These are phyloP conservation scores for Mucor indicus DNA, from an alignment of 371 early-diverging fungal genomes.

Conservation along the genomic window DNA sequence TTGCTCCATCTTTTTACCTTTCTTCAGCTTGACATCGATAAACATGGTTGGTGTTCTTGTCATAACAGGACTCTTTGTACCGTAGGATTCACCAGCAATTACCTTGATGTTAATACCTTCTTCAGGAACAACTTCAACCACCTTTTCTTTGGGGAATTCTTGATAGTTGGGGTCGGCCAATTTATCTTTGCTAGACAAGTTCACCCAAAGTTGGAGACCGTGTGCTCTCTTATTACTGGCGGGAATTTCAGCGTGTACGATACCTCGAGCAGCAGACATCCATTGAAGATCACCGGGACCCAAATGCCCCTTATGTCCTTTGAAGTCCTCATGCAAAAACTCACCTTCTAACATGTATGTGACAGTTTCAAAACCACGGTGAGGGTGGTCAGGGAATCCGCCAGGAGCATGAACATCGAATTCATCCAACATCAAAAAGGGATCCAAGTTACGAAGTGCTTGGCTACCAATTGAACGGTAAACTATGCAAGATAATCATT, in stretches of 20 bases:
- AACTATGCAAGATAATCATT: conserved; percentile 27
- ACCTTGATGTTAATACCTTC: conserved; percentile 69
- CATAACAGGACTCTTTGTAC: conserved; percentile 55
- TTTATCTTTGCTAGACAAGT: conserved; percentile 79
- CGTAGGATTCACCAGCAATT: conserved; percentile 73
- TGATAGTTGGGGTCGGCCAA: conserved; percentile 76
- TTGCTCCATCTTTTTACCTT: conserved; percentile 53
- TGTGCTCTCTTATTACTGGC: conserved; percentile 40
- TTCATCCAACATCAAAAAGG: conserved; percentile 84
- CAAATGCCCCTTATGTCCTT: conserved; percentile 71
- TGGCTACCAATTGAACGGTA: conserved; percentile 70
- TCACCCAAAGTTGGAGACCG: conserved; percentile 87
- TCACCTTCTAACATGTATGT: conserved; percentile 76
- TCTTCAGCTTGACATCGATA: conserved; percentile 63
- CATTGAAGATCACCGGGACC: conserved; percentile 74
- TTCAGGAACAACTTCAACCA: conserved; percentile 52
- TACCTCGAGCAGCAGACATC: conserved; percentile 80
- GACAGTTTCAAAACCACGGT: conserved; percentile 52
- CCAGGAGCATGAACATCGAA: conserved; percentile 53
- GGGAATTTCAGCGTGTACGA: conserved; percentile 81
- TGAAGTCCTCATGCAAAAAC: conserved; percentile 79
- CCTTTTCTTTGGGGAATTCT: conserved; percentile 60
- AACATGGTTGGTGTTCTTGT: conserved; percentile 73
- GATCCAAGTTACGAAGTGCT: conserved; percentile 71
- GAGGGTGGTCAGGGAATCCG: conserved; percentile 62